Percentiles rank a stretch among this genome's conserved stretches.
These are phyloP conservation scores for Samsoniella hepiali DNA, from an alignment of 2,329 filamentous ascomycete species.

Conservation along the genomic window DNA sequence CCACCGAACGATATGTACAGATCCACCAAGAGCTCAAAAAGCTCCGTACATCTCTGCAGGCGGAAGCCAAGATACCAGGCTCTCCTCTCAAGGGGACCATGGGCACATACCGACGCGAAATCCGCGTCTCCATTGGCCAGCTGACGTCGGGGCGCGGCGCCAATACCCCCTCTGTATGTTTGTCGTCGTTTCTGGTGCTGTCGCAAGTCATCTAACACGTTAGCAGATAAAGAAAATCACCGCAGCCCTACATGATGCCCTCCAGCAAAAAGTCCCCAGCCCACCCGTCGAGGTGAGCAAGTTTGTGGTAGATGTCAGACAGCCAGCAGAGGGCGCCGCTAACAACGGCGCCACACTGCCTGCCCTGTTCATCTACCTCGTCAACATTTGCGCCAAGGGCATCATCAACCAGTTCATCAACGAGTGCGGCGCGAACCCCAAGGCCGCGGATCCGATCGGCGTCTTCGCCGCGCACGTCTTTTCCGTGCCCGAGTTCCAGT, in stretches of 20 bases:
- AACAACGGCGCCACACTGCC: conserved; percentile 57
- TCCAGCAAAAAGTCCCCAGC: conserved; percentile 51
- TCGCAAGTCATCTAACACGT: conserved; percentile 21
- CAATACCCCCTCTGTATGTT: conserved; percentile 47
- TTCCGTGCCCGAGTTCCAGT: conserved; percentile 63
- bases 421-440: conserved; percentile 61
- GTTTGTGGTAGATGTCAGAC: conserved; percentile 48
- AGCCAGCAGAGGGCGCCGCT: conserved; percentile 46
- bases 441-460: conserved; percentile 74
- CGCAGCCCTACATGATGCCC: conserved; percentile 48
- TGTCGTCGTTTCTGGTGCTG: neutral
- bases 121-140: conserved; percentile 71
- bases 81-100: conserved; percentile 60
- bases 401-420: conserved; percentile 67
- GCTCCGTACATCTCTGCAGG: conserved; percentile 60
- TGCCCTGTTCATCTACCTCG: conserved; percentile 66
- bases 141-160: conserved; percentile 62
- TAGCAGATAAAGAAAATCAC: conserved; percentile 36
- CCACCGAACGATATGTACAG: conserved; percentile 45
- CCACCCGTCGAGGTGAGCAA: conserved; percentile 51
- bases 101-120: conserved; percentile 68
- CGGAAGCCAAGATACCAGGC: conserved; percentile 47
- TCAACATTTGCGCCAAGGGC: conserved; percentile 73
- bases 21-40: conserved; percentile 69
- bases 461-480: conserved; percentile 73